Evolutionary conservation across 495 filamentous ascomycete species (phyloP), one percentile per base, ranked within the genome.

Genomic region (Gamarada debralockiae): DNA sequence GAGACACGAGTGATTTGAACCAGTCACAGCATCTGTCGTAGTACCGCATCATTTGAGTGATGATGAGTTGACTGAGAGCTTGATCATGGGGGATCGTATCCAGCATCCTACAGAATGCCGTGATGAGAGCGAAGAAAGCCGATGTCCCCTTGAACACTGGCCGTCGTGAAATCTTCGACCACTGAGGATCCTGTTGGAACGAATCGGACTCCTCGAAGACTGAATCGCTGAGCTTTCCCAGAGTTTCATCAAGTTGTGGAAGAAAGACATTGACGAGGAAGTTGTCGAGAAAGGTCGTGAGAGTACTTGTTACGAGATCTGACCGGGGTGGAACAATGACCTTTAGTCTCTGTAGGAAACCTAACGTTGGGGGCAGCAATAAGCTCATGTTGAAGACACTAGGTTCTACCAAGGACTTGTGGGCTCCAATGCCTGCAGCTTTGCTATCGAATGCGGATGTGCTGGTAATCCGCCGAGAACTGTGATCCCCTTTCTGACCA

Each of bases 261-360:
- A 92, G 87, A 73, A 99, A 99, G 31, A 97, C 92, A 61, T 97
- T 97, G 67, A 97, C 85, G 48, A 99, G 80, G 69, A 97, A 97
- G 65, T 99, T 95, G 65, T 99, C 93, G 10, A 99, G 79, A 70
- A 99, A 99, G 20, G 90, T 92, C 1, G 93, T 97, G 44, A 97
- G 67, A 1, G 90, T 95, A 65, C 83, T 89, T 53, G 87, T 86
- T 6, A 85, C 84, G 58, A 97, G 86, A 56, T 95, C 92, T 0
- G 91, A 80, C 15, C 78, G 84, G 14, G 84, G 77, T 3, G 93
- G 93, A 1, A 99, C 93, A 47, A 97, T 92, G 48, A 84, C 86
- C 67, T 93, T 95, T 13, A 99, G 73, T 5, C 90, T 80, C 61
- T 93, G 90, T 12, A 99, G 78, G 69, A 99, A 99, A 9, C 87